A percentile compares a stretch with the other conserved stretches of the same genome.
These are phyloP conservation scores for Heterobasidion annosum DNA, from an alignment of 1,284 basidiomycete species.

Conservation along the genomic window DNA sequence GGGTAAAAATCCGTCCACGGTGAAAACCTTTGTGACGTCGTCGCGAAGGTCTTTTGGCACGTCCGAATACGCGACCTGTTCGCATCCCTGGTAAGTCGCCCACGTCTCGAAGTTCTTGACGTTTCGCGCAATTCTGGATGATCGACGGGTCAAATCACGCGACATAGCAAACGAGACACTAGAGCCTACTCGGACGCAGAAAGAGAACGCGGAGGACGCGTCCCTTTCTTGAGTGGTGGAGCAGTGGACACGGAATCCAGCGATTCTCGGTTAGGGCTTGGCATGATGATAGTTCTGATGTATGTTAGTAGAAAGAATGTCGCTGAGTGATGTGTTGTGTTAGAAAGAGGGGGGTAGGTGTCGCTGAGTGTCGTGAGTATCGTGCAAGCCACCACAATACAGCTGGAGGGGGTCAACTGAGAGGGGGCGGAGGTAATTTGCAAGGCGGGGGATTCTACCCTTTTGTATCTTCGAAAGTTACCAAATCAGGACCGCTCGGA, in stretches of 20 bases:
- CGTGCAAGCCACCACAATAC: too few species aligned
- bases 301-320: too few species aligned
- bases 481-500: too few species aligned
- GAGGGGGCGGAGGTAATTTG: too few species aligned
- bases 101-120: conserved; percentile 21
- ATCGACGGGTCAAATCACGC: not conserved
- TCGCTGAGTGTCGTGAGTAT: too few species aligned
- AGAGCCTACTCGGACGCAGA: conserved; percentile 19
- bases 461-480: too few species aligned
- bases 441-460: too few species aligned
- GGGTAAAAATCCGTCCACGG: conserved; percentile 17
- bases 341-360: too few species aligned
- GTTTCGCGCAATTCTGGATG: conserved; percentile 22
- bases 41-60: conserved; percentile 15
- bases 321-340: too few species aligned
- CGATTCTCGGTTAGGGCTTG: not conserved
- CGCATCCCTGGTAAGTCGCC: conserved; percentile 20
- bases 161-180: not conserved
- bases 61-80: conserved; percentile 20
- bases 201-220: conserved; percentile 8
- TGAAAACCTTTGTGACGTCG: conserved; percentile 18
- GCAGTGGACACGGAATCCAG: conserved; percentile 6
- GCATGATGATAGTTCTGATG: too few species aligned
- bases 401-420: too few species aligned
- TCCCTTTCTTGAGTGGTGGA: not conserved